Conservation (phyloP, 1,284 basidiomycete species). For the Rhodotorula sp. region DNA sequence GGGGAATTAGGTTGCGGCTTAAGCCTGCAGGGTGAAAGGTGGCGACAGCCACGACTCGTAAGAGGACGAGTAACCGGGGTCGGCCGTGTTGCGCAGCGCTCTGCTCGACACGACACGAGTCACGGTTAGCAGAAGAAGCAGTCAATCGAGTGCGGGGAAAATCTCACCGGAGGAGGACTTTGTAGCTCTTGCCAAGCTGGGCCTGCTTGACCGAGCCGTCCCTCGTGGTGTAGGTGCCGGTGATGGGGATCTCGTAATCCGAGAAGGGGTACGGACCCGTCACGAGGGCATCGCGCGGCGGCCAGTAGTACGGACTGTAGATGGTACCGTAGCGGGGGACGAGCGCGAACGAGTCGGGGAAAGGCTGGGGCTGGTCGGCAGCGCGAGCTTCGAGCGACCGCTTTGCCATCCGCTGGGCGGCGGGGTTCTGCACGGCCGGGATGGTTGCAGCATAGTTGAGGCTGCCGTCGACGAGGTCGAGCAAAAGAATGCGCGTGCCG, state of each 20-base stretch:
- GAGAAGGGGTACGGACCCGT: conserved; percentile 9
- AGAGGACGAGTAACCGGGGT: conserved; percentile 15
- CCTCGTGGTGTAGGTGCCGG: conserved; percentile 20
- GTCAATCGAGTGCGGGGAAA: not conserved
- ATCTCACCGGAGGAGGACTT: conserved; percentile 31
- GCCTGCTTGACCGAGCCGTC: conserved; percentile 9
- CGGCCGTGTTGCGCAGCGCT: conserved; percentile 35
- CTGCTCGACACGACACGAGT: not conserved
- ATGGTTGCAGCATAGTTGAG: conserved; percentile 27
- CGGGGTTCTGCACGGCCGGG: conserved; percentile 23
- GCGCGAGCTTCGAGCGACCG: conserved; percentile 11
- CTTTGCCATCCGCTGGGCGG: conserved; percentile 11
- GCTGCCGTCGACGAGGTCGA: conserved; percentile 35
- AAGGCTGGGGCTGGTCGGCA: conserved; percentile 5
- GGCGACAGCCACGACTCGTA: conserved; percentile 40
- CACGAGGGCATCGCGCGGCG: conserved; percentile 32
- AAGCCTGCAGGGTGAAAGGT: not conserved
- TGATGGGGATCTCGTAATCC: conserved; percentile 25
- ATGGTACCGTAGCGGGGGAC: conserved; percentile 22
- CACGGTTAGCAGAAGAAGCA: too few species aligned
- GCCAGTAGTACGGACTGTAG: conserved; percentile 9
- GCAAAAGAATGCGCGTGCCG: conserved; percentile 19
- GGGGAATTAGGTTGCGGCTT: not conserved
- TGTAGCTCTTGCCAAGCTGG: conserved; percentile 20
- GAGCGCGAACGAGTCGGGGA: conserved; percentile 17